Conservation (phyloP, 2,329 filamentous ascomycete genomes). For the Chaetomium strumarium region DNA sequence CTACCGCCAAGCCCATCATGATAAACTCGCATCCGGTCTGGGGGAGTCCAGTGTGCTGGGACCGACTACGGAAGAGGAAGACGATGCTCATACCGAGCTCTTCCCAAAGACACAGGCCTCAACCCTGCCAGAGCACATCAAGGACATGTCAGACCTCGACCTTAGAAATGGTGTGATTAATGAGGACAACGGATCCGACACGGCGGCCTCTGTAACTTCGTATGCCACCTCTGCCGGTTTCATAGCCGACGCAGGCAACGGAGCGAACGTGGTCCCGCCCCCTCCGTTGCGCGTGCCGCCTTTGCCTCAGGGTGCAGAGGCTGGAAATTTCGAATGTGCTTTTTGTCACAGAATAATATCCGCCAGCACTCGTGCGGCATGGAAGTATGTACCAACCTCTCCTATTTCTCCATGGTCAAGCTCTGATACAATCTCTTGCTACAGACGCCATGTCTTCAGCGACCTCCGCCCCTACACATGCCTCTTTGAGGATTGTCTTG, state of each 20-base stretch:
- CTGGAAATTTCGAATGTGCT: not conserved
- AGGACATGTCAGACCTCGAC: not conserved
- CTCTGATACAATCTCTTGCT: not conserved
- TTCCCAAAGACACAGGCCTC: not conserved
- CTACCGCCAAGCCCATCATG: slow-evolving; percentile 2
- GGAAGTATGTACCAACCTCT: not conserved
- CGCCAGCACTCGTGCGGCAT: not conserved
- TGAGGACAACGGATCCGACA: not conserved
- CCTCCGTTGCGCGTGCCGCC: not conserved
- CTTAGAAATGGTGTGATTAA: not conserved
- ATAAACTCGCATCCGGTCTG: slow-evolving; percentile 4
- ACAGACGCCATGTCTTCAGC: not conserved
- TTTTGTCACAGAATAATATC: not conserved
- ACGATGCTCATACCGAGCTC: not conserved
- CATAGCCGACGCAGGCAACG: not conserved
- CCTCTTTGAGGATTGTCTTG: not conserved
- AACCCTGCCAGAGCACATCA: not conserved
- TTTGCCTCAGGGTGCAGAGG: not conserved
- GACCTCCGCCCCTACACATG: not conserved
- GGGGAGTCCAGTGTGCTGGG: not conserved
- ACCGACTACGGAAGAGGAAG: not conserved
- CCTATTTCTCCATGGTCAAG: not conserved
- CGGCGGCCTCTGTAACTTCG: not conserved
- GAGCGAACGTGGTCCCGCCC: not conserved
- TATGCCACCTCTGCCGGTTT: not conserved